phyloP scores from a whole-genome alignment of 345 rosid species.

The Fremontodendron californicum region DNA sequence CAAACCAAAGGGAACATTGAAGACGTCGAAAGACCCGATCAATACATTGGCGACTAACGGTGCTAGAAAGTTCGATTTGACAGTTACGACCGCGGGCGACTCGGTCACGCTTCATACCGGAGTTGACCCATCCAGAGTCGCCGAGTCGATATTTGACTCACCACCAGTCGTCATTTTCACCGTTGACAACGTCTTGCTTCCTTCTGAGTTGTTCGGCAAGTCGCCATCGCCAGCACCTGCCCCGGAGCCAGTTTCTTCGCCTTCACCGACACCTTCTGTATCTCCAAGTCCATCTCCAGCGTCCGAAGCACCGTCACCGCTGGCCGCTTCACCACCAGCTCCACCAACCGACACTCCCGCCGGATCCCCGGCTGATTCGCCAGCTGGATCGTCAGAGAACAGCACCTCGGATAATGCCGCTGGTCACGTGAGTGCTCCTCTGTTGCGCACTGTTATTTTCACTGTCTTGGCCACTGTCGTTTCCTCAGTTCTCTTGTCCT shows the following conservation, averaged over 20 bases:
- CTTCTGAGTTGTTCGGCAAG: slow-evolving; percentile 61
- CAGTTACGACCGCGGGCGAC: slow-evolving; percentile 61
- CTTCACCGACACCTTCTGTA: slow-evolving; percentile 45
- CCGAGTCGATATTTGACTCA: slow-evolving; percentile 63
- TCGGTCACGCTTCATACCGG: slow-evolving; percentile 76
- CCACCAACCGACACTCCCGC: slow-evolving; percentile 66
- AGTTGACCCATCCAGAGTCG: slow-evolving; percentile 63
- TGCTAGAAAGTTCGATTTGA: slow-evolving; percentile 63
- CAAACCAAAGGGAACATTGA: slow-evolving; percentile 61
- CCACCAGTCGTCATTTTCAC: slow-evolving; percentile 73
- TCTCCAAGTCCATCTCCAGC: slow-evolving; percentile 34
- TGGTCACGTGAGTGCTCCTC: slow-evolving; percentile 36
- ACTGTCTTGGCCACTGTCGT: slow-evolving; percentile 27
- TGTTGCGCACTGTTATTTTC: slow-evolving; percentile 27
- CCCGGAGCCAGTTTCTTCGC: slow-evolving; percentile 42
- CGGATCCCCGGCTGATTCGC: slow-evolving; percentile 59
- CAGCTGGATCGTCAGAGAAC: slow-evolving; percentile 40
- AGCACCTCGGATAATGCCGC: slow-evolving; percentile 48
- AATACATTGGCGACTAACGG: slow-evolving; percentile 72
- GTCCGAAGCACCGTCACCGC: slow-evolving; percentile 60
- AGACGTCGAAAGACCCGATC: slow-evolving; percentile 55
- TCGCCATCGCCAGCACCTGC: slow-evolving; percentile 74
- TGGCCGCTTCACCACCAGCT: slow-evolving; percentile 79
- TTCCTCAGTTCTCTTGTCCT: slow-evolving; percentile 39
- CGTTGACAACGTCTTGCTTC: slow-evolving; percentile 71